Base-by-base conservation (phyloP, 345 rosid genomes). In the Carallia pectinifolia region DNA sequence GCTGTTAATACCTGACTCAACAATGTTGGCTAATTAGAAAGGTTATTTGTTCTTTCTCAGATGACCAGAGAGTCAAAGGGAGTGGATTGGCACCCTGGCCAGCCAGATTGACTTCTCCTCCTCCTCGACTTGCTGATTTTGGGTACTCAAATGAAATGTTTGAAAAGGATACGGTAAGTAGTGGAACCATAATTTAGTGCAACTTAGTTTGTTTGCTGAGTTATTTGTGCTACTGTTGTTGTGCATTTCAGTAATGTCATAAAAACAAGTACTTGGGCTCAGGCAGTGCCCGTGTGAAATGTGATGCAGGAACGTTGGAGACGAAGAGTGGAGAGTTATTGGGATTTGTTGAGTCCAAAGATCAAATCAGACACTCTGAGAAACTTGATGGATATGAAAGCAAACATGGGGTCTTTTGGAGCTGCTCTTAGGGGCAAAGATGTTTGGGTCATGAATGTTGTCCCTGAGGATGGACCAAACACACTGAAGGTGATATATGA, bases 1-100 rank as follows among this genome's bases (percentile, higher is more conserved):
- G 17, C 55, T 18, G 29, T 40, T 44, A 1, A 31, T 58, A 37
- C 56, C 60, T 18, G 6, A 27, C 40, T 12, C 30, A 58, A 56
- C 55, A 39, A 38, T 7, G 58, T 61, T 19, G 66, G 33, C 64
- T 71, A 29, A 73, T 76, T 62, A 50, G 48, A 69, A 40, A 54
- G 23, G 30, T 58, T 48, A 44, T 33, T 77, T 55, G 62, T 67
- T 79, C 44, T 58, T 58, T 40, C 16, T 77, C 80, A 92, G 99
- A 86, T 81, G 90, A 85, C 73, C 97, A 92, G 19, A 81, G 69
- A 76, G 86, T 79, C 27, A 83, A 85, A 77, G 99, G 97, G 60
- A 90, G 97, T 81, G 97, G 90, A 37, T 86, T 95, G 85, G 92
- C 96, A 70, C 97, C 99, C 53, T 95, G 99, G 99, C 99, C 99